These are phyloP conservation scores for Aspergillus homomorphus DNA, from an alignment of 495 filamentous ascomycete genomes.

Conservation along the genomic window DNA sequence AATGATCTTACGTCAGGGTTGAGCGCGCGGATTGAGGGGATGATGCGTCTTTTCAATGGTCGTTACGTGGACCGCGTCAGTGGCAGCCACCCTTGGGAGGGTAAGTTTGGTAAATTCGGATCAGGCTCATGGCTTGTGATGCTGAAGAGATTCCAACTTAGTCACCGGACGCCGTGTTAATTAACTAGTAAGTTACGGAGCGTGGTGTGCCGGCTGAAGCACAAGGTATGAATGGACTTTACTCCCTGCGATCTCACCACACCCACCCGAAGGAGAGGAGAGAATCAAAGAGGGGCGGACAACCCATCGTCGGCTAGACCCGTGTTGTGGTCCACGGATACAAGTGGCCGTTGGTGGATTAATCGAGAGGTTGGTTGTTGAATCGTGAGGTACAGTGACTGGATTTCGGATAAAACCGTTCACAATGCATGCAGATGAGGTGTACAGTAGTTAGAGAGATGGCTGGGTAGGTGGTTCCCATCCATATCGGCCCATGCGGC, in stretches of 20 bases:
- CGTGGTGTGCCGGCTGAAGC: not conserved
- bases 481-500: not conserved
- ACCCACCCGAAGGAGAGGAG: not conserved
- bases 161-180: not conserved
- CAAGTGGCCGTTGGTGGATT: not conserved
- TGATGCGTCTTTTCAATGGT: not conserved
- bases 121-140: not conserved
- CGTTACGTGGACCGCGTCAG: constrained; percentile 4
- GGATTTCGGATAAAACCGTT: not conserved
- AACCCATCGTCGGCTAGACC: not conserved
- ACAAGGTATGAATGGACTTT: not conserved
- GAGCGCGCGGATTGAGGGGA: not conserved
- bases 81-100: not conserved
- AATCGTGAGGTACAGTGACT: not conserved
- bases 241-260: not conserved
- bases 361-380: not conserved
- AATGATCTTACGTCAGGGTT: constrained; percentile 4
- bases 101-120: not conserved
- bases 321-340: not conserved
- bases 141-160: not conserved
- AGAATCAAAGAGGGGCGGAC: not conserved
- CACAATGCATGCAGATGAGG: not conserved
- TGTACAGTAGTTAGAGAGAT: too few species aligned
- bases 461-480: not conserved
- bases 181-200: too few species aligned